Base-by-base conservation (phyloP, 2,329 filamentous ascomycete genomes). In the Daldinia sp. region DNA sequence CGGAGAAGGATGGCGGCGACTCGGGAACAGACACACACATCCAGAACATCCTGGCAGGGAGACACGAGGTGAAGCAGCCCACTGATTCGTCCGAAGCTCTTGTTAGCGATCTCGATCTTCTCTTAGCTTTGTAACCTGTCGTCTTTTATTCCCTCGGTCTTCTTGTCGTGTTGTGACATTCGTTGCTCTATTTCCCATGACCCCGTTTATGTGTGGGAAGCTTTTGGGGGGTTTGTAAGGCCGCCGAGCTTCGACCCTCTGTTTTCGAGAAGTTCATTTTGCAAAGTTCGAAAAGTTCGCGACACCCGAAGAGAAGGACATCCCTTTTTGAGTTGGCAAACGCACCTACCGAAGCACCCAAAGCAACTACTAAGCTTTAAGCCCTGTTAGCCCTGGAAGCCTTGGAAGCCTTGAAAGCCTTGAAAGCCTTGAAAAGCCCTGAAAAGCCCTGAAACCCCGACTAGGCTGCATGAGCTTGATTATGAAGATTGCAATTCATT, bases 1-100 rank as follows among this genome's bases (percentile, higher is more conserved):
- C 32, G 52, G 54, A 35, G 49, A 27, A 55, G 23, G 23, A 49
- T 34, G 43, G 58, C 62, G 62, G 53, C 62, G 65, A 52, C 53
- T 68, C 62, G 65, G 62, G 59, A 61, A 39, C 39, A 56, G 49
- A 55, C 41, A 53, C 41, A 59, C 58, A 29, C 45, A 48, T 17
- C 17, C 27, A 29, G 27, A 15, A 15, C 30, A 67, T 63, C 61
- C 61, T 45, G 50, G 64, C 56, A 61, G 60, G 21, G 58, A 65
- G 64, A 68, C 64, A 68, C 64, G 64, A 67, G 61, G 63, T 51
- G 60, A 68, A 66, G 65, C 65, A 68, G 57, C 63, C 59, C 66
- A 67, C 66, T 60, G 32, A 69, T 67, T 67, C 56, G 64, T 64
- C 51, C 53, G 56, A 48, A 53, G 48, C 57, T 53, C 61, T 59